A percentile compares a stretch with the other conserved stretches of the same genome.
These are phyloP conservation scores for Dothidotthia symphoricarpi DNA, from an alignment of 2,329 filamentous ascomycete species.

Conservation along the genomic window DNA sequence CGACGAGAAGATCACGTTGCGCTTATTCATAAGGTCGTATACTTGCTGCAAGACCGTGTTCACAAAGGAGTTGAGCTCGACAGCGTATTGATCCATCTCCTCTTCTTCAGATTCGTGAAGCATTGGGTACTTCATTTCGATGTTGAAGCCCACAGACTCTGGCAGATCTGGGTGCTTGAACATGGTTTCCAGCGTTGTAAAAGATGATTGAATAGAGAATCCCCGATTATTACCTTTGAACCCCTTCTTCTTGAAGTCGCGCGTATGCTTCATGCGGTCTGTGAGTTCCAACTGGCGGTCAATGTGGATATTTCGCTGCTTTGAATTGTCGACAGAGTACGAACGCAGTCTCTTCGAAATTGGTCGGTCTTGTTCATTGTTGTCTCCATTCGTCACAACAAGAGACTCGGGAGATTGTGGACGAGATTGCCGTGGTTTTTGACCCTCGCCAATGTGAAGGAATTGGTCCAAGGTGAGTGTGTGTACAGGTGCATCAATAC, in stretches of 20 bases:
- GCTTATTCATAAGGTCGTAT: conserved; percentile 75
- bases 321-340: conserved; percentile 58
- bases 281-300: conserved; percentile 54
- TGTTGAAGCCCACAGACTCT: conserved; percentile 87
- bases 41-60: conserved; percentile 89
- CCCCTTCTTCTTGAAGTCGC: conserved; percentile 90
- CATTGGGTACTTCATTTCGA: conserved; percentile 99
- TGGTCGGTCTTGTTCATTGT: conserved; percentile 17
- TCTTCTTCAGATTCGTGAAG: conserved; percentile 91
- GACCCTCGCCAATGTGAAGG: conserved; percentile 72
- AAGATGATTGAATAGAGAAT: conserved; percentile 92
- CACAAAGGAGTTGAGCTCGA: conserved; percentile 94
- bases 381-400: conserved; percentile 10
- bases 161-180: conserved; percentile 71
- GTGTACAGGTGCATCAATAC: conserved; percentile 94
- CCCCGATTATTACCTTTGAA: conserved; percentile 95
- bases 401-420: conserved; percentile 46
- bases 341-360: conserved; percentile 49
- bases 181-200: conserved; percentile 91
- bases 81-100: conserved; percentile 93
- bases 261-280: conserved; percentile 95
- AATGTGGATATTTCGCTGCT: conserved; percentile 43
- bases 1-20: conserved; percentile 95
- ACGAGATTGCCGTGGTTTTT: conserved; percentile 48
- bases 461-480: conserved; percentile 95